Conservation (phyloP, 1,284 basidiomycete genomes). For the Anthracocystis setariae region DNA sequence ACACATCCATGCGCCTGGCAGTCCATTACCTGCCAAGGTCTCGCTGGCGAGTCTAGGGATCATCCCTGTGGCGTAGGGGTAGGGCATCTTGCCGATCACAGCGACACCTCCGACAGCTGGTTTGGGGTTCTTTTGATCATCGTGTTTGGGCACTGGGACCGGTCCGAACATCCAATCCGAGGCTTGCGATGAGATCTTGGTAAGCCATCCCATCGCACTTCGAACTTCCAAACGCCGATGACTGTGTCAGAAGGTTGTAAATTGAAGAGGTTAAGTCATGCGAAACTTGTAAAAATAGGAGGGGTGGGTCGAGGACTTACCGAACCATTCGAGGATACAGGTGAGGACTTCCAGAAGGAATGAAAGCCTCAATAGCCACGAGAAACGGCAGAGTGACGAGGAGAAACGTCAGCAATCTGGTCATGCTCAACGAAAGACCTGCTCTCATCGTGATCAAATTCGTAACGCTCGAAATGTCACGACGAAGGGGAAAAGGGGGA, state of each 20-base stretch:
- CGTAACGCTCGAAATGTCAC: background rate
- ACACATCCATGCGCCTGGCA: slow-evolving; percentile 33
- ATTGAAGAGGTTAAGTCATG: background rate
- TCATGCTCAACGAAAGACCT: slow-evolving; percentile 13
- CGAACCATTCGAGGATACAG: slow-evolving; percentile 13
- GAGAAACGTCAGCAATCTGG: slow-evolving; percentile 23
- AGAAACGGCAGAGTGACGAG: slow-evolving; percentile 16
- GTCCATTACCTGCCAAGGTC: slow-evolving; percentile 21
- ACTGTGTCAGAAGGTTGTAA: too few species aligned
- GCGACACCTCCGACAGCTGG: slow-evolving; percentile 8
- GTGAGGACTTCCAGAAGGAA: slow-evolving; percentile 1
- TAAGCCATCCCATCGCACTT: slow-evolving; percentile 22
- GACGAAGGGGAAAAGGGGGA: background rate
- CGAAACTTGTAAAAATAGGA: background rate
- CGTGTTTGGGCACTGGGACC: slow-evolving; percentile 4
- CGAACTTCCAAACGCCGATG: slow-evolving; percentile 16
- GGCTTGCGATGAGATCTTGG: slow-evolving; percentile 21
- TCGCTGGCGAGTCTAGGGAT: slow-evolving; percentile 30
- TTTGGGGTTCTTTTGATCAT: slow-evolving; percentile 11
- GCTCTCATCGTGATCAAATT: slow-evolving; percentile 14
- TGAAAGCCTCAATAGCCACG: slow-evolving; percentile 10
- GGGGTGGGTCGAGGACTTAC: slow-evolving; percentile 3
- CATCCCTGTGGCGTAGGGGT: slow-evolving; percentile 42
- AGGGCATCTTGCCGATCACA: slow-evolving; percentile 30
- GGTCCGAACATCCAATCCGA: slow-evolving; percentile 41